phyloP scores from a whole-genome alignment of 768 basidiomycete genomes.

The Hypholoma sublateritium region DNA sequence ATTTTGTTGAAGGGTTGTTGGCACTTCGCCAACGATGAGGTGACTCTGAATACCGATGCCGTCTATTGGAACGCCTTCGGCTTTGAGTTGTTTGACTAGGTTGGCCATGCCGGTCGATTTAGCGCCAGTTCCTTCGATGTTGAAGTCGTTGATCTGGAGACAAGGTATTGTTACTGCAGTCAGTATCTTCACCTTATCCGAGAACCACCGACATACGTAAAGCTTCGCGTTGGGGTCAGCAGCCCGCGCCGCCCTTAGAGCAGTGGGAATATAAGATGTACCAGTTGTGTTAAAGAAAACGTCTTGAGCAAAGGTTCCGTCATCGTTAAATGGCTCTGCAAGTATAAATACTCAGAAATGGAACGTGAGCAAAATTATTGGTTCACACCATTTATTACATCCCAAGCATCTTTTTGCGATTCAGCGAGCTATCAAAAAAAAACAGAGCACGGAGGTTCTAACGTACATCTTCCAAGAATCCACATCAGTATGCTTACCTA shows the following conservation, averaged over 20 bases:
- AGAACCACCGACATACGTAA: slow-evolving; percentile 32
- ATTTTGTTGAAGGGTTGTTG: slow-evolving; percentile 45
- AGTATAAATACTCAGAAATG: background rate
- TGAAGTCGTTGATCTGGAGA: slow-evolving; percentile 38
- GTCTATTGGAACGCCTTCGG: slow-evolving; percentile 52
- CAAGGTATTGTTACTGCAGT: background rate
- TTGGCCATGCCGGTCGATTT: slow-evolving; percentile 58
- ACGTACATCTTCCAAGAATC: background rate
- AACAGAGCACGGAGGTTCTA: no score
- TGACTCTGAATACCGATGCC: slow-evolving; percentile 64
- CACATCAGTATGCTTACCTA: background rate
- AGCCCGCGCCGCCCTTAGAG: slow-evolving; percentile 50
- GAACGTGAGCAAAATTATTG: slow-evolving; percentile 1
- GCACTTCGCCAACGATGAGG: slow-evolving; percentile 58
- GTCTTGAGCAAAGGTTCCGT: slow-evolving; percentile 52
- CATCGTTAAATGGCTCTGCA: slow-evolving; percentile 57
- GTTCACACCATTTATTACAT: slow-evolving; percentile 14
- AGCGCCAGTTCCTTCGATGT: slow-evolving; percentile 43
- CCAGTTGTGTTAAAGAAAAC: slow-evolving; percentile 55
- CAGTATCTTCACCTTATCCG: no score
- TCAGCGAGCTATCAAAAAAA: no score
- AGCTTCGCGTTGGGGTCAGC: slow-evolving; percentile 59
- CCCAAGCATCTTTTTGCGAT: slow-evolving; percentile 9
- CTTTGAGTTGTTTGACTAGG: slow-evolving; percentile 48
- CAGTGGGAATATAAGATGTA: slow-evolving; percentile 46